Evolutionary conservation across 768 basidiomycete genomes (phyloP).

Genomic region (Chlorophyllum brunneum): DNA sequence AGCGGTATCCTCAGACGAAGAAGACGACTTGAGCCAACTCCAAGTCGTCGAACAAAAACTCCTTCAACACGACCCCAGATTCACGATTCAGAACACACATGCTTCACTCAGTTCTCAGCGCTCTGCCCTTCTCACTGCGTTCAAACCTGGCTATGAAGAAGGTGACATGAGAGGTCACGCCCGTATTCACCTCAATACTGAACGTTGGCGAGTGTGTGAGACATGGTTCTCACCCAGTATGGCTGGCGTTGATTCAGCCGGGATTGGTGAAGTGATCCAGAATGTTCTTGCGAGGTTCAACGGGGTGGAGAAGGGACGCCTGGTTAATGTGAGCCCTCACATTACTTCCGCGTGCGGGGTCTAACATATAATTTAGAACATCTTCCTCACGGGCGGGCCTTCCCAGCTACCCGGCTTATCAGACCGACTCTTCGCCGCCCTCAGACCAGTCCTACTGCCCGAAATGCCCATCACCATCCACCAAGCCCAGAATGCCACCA

Average conservation of each 20-base stretch:
- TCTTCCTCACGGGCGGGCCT: slow-evolving; percentile 85
- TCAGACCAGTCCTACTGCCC: slow-evolving; percentile 86
- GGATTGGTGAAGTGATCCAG: slow-evolving; percentile 88
- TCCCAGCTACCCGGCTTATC: slow-evolving; percentile 69
- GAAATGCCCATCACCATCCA: slow-evolving; percentile 67
- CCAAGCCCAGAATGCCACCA: slow-evolving; percentile 57
- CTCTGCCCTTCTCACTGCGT: slow-evolving; percentile 83
- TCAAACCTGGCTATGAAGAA: slow-evolving; percentile 76
- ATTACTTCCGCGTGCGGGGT: neutral
- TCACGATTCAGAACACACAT: slow-evolving; percentile 79
- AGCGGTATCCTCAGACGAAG: slow-evolving; percentile 77
- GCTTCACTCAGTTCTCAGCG: slow-evolving; percentile 71
- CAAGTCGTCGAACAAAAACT: slow-evolving; percentile 76
- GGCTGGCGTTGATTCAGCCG: slow-evolving; percentile 93
- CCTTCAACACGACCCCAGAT: slow-evolving; percentile 79
- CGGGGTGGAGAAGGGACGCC: slow-evolving; percentile 58
- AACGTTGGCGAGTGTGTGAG: slow-evolving; percentile 89
- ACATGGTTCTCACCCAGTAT: slow-evolving; percentile 91
- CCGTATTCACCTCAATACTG: slow-evolving; percentile 85
- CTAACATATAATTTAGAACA: slow-evolving; percentile 48
- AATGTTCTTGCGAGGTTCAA: slow-evolving; percentile 74
- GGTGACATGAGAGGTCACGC: slow-evolving; percentile 58
- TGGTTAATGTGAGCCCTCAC: slow-evolving; percentile 62
- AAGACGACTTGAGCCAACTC: slow-evolving; percentile 80
- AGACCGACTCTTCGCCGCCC: slow-evolving; percentile 60